Percentiles rank a stretch among this genome's conserved stretches.
phyloP scores from a whole-genome alignment of 1,284 basidiomycete genomes.

The Papiliotrema flavescens region DNA sequence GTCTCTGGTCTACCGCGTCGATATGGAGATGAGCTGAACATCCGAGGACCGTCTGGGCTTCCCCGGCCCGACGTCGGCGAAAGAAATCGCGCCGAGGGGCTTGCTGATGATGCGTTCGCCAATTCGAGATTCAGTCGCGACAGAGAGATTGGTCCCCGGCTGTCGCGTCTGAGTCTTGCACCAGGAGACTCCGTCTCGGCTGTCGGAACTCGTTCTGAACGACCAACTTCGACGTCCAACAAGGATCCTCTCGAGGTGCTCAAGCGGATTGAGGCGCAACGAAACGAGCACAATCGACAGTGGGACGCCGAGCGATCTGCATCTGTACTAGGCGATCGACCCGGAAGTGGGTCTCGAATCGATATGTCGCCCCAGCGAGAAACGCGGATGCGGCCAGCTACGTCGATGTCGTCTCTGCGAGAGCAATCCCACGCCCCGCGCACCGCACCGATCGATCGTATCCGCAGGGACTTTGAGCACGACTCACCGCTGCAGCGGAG shows the following conservation, averaged over 20 bases:
- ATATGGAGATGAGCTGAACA: background rate
- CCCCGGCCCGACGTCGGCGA: background rate
- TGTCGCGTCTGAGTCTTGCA: conserved; percentile 20
- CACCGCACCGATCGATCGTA: conserved; percentile 23
- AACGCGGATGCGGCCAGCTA: conserved; percentile 16
- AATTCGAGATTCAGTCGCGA: conserved; percentile 1
- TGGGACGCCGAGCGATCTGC: conserved; percentile 34
- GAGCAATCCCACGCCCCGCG: conserved; percentile 22
- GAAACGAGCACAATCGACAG: conserved; percentile 25
- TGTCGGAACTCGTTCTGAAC: conserved; percentile 15
- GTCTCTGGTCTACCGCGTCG: conserved; percentile 21
- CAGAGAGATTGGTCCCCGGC: background rate
- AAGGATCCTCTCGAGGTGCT: conserved; percentile 43
- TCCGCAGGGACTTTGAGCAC: conserved; percentile 16
- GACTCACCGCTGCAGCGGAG: conserved; percentile 5
- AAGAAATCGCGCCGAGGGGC: conserved; percentile 14
- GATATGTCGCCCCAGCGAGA: conserved; percentile 14
- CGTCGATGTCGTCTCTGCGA: conserved; percentile 34
- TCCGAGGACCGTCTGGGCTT: background rate
- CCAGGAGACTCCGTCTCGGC: conserved; percentile 41
- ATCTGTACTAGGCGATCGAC: conserved; percentile 20
- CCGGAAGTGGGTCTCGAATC: conserved; percentile 5
- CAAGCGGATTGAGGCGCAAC: conserved; percentile 32
- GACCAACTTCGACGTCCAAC: conserved; percentile 3
- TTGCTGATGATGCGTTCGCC: conserved; percentile 9